These are phyloP conservation scores for Cutaneotrichosporon sp. DNA, from an alignment of 1,284 basidiomycete genomes.

Conservation along the genomic window DNA sequence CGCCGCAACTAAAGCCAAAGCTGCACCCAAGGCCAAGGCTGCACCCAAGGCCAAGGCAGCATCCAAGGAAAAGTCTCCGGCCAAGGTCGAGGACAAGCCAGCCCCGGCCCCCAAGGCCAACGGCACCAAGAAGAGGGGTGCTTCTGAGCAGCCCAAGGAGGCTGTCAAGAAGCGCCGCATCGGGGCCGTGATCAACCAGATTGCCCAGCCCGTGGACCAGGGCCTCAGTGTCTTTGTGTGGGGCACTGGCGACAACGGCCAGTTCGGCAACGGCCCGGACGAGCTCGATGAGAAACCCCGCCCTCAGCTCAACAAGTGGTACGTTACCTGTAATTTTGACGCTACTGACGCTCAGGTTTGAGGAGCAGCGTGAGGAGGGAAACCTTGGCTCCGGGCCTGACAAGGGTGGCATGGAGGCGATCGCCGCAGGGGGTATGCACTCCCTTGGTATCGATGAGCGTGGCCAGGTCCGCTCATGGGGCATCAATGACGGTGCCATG, in stretches of 20 bases:
- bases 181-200: conserved; percentile 28
- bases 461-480: conserved; percentile 80
- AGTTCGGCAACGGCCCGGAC: conserved; percentile 76
- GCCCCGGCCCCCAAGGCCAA: conserved; percentile 6
- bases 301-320: conserved; percentile 63
- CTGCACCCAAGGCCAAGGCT: conserved; percentile 1
- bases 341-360: conserved; percentile 40
- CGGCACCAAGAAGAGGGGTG: conserved; percentile 10
- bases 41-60: conserved; percentile 13
- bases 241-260: conserved; percentile 81
- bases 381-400: conserved; percentile 55
- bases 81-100: conserved; percentile 12
- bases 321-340: conserved; percentile 16
- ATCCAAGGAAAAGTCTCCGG: conserved; percentile 13
- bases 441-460: conserved; percentile 78
- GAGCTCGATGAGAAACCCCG: conserved; percentile 66
- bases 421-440: conserved; percentile 80
- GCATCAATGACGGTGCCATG: conserved; percentile 88
- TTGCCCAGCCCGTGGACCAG: conserved; percentile 26
- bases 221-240: conserved; percentile 65
- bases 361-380: conserved; percentile 50
- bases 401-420: conserved; percentile 65
- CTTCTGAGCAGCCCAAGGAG: conserved; percentile 13
- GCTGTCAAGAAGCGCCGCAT: conserved; percentile 23
- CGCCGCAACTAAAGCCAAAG: neutral